These are phyloP conservation scores for Zoysia japonica DNA, from an alignment of 176 grass and related monocot species.

Conservation along the genomic window DNA sequence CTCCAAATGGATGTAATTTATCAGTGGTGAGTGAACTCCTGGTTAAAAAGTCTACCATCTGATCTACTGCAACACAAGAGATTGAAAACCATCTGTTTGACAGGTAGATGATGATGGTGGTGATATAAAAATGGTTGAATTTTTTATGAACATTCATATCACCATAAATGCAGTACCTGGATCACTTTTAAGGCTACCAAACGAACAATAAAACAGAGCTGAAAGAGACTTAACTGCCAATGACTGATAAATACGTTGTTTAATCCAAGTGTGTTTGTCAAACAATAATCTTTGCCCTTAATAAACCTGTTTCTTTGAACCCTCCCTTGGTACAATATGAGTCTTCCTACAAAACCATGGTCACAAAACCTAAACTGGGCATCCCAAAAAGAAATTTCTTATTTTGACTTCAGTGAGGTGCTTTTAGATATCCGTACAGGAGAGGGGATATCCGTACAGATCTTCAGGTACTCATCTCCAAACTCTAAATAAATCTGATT, in stretches of 20 bases:
- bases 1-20: background rate
- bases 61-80: background rate
- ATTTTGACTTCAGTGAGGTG: background rate
- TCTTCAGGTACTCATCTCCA: background rate
- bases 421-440: background rate
- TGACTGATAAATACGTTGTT: background rate
- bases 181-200: background rate
- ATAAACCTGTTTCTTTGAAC: background rate
- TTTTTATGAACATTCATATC: background rate
- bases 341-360: background rate
- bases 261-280: background rate
- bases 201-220: background rate
- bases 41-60: background rate
- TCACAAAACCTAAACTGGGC: background rate
- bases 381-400: background rate
- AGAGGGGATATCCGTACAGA: background rate
- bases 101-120: background rate
- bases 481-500: background rate
- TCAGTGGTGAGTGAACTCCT: background rate
- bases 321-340: background rate
- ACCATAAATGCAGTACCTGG: background rate
- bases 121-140: conserved; percentile 3
- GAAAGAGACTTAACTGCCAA: background rate
- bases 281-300: background rate
- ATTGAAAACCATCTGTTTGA: background rate